Evolutionary conservation across 768 basidiomycete genomes (phyloP).

Genomic region (Mycena vitilis): DNA sequence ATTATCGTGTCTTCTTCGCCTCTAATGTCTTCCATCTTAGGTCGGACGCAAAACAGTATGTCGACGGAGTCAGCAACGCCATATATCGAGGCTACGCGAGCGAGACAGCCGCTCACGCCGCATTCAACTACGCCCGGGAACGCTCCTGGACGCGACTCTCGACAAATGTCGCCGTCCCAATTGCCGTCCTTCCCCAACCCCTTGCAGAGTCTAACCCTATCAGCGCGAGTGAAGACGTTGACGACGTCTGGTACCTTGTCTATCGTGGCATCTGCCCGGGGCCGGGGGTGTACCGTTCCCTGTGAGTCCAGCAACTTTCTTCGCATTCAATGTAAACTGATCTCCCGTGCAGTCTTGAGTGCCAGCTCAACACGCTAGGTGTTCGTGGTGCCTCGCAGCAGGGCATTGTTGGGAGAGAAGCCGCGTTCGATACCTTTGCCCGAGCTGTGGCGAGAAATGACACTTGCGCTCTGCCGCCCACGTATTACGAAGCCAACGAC

Average conservation of each 20-base stretch:
- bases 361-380: not conserved
- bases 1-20: too few relatives aligned
- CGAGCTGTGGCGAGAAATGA: not conserved
- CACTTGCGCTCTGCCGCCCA: too few relatives aligned
- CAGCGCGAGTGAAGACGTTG: not conserved
- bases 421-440: not conserved
- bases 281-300: not conserved
- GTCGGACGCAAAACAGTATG: too few relatives aligned
- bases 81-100: too few relatives aligned
- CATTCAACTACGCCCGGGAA: too few relatives aligned
- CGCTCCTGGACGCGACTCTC: too few relatives aligned
- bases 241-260: not conserved
- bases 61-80: too few relatives aligned
- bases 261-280: not conserved
- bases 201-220: not conserved
- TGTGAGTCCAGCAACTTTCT: not conserved
- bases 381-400: not conserved
- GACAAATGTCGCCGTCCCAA: too few relatives aligned
- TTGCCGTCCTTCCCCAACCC: not conserved
- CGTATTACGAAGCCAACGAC: too few relatives aligned
- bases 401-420: not conserved
- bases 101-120: too few relatives aligned
- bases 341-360: not conserved
- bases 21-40: too few relatives aligned
- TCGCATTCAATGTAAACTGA: too few relatives aligned